Base-by-base conservation (phyloP, 163 green algal species). In the Chlorella variabilis region DNA sequence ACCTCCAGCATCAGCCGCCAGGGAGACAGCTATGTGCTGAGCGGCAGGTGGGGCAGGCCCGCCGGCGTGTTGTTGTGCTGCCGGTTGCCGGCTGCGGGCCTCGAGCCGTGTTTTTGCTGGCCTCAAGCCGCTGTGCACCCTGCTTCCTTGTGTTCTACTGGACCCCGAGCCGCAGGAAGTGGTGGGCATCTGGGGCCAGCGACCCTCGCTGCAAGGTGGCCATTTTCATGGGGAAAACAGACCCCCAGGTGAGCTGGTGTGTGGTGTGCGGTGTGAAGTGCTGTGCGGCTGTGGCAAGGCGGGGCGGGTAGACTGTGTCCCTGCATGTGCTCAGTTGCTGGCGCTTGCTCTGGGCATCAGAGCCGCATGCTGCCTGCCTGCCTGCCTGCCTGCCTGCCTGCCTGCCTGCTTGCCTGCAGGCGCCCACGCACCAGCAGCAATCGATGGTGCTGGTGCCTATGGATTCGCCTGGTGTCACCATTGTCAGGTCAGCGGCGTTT, bases 181-280 rank as follows among this genome's bases (percentile, higher is more conserved):
- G 95, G 95, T 98, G 95, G 95, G 96, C 90, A 8, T 95, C 86
- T 27, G 95, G 96, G 0, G 96, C 97, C 11, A 91, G 91, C 78
- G 95, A 99, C 85, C 97, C 97, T 1, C 88, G 96, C 70, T 98
- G 93, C 85, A 71, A 76, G 54, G 77, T 95, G n/a, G 83, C 84
- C 66, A 98, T 99, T 62, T 98, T 99, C 87, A 99, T 99, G 96
- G 97, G 96, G 71, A 98, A 97, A 81, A 96, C 89, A 4, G 91
- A 96, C 83, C 48, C 87, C 0, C 62, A 65, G 62, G 62, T 29
- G 20, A 48, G 62, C n/a, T n/a, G n/a, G n/a, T n/a, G n/a, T n/a
- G n/a, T n/a, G n/a, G n/a, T n/a, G n/a, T n/a, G n/a, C n/a, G n/a
- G n/a, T n/a, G n/a, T n/a, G n/a, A n/a, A n/a, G n/a, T n/a, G n/a